Evolutionary conservation across 768 basidiomycete genomes (phyloP).

Genomic region (Termitomyces sp.): DNA sequence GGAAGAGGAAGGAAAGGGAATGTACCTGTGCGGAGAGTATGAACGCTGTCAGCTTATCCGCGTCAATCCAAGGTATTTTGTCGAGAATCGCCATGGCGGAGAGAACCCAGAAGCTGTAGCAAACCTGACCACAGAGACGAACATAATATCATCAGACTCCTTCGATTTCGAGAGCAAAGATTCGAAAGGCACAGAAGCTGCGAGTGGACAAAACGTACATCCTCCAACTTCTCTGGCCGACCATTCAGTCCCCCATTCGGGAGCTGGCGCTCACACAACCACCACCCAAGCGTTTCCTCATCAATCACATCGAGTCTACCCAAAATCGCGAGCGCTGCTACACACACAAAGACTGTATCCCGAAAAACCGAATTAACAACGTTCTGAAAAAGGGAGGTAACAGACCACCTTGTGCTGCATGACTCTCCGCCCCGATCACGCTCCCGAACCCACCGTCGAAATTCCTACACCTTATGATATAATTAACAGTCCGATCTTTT

Average conservation of each 20-base stretch:
- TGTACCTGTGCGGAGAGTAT: constrained; percentile 83
- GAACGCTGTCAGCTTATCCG: constrained; percentile 69
- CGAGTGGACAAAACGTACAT: constrained; percentile 57
- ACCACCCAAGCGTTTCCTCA: constrained; percentile 78
- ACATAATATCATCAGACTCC: neutral
- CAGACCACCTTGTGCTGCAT: constrained; percentile 76
- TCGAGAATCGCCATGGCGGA: constrained; percentile 83
- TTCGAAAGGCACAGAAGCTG: neutral
- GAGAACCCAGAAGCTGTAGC: constrained; percentile 97
- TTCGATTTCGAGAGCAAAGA: neutral
- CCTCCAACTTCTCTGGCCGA: constrained; percentile 95
- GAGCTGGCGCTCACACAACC: constrained; percentile 91
- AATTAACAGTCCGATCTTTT: constrained; percentile 60
- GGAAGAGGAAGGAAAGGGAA: neutral
- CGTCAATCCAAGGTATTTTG: constrained; percentile 84
- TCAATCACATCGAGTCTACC: constrained; percentile 80
- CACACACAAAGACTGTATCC: constrained; percentile 78
- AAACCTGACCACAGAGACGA: constrained; percentile 52
- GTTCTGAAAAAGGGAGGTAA: neutral
- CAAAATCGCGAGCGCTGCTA: constrained; percentile 82
- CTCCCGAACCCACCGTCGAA: constrained; percentile 96
- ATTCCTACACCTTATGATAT: constrained; percentile 77
- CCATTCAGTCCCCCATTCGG: constrained; percentile 94
- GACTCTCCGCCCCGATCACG: constrained; percentile 82
- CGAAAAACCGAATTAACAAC: neutral